phyloP scores from a whole-genome alignment of 306 rosid genomes.

The Acacia acuminata region DNA sequence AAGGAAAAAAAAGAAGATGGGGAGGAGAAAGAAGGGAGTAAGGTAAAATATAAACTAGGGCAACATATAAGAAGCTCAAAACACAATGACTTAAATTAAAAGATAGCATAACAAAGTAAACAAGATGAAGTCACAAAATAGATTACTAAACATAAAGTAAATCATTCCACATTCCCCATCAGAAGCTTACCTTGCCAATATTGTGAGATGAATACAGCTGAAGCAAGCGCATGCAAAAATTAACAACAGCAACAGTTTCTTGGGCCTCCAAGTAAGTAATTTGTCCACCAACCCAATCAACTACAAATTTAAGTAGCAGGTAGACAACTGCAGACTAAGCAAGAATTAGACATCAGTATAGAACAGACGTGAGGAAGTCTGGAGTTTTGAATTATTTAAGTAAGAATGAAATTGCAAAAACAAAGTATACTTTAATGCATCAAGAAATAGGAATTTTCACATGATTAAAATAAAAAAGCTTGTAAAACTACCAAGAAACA shows the following conservation, averaged over 20 bases:
- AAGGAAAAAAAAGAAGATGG: neutral
- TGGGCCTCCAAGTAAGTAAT: slow-evolving; percentile 80
- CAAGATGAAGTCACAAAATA: neutral
- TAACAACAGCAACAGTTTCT: slow-evolving; percentile 73
- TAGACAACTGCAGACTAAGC: slow-evolving; percentile 90
- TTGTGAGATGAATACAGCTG: slow-evolving; percentile 90
- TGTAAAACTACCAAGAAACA: neutral
- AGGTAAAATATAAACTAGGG: neutral
- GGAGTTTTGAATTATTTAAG: slow-evolving; percentile 12
- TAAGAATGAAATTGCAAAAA: slow-evolving; percentile 16
- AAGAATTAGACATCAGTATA: slow-evolving; percentile 37
- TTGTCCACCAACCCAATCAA: slow-evolving; percentile 96
- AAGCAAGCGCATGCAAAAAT: slow-evolving; percentile 90
- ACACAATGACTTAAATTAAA: neutral
- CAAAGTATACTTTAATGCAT: slow-evolving; percentile 3
- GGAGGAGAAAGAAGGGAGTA: neutral
- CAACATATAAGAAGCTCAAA: neutral
- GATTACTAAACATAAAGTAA: neutral
- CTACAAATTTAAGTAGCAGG: slow-evolving; percentile 90
- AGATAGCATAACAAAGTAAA: neutral
- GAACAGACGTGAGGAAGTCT: slow-evolving; percentile 24
- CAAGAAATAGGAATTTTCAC: slow-evolving; percentile 8
- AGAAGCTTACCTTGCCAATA: slow-evolving; percentile 76
- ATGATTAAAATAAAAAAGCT: slow-evolving; percentile 20
- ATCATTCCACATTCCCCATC: neutral